Conservation (phyloP, 352 stramenopile genomes). For the Phytophthora rubi region DNA sequence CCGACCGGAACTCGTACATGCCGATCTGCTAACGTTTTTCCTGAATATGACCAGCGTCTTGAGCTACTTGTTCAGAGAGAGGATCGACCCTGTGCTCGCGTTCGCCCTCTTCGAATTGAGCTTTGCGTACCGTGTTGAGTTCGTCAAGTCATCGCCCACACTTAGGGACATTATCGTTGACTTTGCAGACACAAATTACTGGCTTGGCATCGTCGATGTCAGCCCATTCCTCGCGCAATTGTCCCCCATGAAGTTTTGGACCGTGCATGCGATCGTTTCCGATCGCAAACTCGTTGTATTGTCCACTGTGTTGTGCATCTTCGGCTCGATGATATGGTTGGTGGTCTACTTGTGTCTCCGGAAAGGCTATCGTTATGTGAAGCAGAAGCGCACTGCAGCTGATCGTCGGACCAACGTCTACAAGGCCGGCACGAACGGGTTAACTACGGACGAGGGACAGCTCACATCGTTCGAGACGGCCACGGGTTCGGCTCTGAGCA, state of each 20-base stretch:
- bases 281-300: conserved; percentile 18
- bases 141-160: conserved; percentile 9
- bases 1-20: conserved; percentile 22
- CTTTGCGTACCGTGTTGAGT: conserved; percentile 25
- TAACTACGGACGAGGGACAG: background rate
- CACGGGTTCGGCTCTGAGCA: conserved; percentile 22
- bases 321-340: conserved; percentile 22
- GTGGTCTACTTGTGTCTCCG: conserved; percentile 30
- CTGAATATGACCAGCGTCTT: conserved; percentile 29
- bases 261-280: conserved; percentile 17
- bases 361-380: conserved; percentile 27
- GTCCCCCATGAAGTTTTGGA: conserved; percentile 32
- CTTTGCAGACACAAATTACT: conserved; percentile 23
- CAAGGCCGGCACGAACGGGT: background rate
- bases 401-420: background rate
- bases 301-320: conserved; percentile 29
- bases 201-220: conserved; percentile 16
- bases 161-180: conserved; percentile 24
- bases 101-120: conserved; percentile 29
- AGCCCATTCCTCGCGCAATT: conserved; percentile 15
- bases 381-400: background rate
- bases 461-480: conserved; percentile 34
- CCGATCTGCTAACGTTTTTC: conserved; percentile 44
- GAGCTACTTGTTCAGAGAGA: conserved; percentile 32
- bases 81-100: conserved; percentile 38